phyloP scores from a whole-genome alignment of 2,329 filamentous ascomycete species.

The Paradendryphiella salina region DNA sequence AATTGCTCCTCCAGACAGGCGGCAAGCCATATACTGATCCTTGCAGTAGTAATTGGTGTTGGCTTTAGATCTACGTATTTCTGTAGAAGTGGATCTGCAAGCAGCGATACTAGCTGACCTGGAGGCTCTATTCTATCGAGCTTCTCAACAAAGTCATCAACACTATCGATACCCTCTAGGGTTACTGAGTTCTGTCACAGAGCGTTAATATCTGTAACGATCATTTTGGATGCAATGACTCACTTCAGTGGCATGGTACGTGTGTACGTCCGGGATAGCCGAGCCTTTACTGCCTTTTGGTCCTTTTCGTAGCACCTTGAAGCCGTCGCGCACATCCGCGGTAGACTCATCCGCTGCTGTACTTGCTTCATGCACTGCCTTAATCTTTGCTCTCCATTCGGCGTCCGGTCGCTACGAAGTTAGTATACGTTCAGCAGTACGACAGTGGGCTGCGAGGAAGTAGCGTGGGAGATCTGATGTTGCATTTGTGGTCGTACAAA shows the following conservation, averaged over 20 bases:
- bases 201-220: slow-evolving; percentile 11
- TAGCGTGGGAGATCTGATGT: slow-evolving; percentile 8
- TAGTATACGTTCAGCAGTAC: slow-evolving; percentile 25
- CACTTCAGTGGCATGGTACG: slow-evolving; percentile 69
- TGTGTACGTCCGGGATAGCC: slow-evolving; percentile 68
- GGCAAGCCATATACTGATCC: slow-evolving; percentile 47
- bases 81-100: slow-evolving; percentile 76
- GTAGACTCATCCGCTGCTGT: slow-evolving; percentile 48
- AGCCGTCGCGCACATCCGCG: slow-evolving; percentile 55
- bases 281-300: slow-evolving; percentile 56
- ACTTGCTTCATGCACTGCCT: slow-evolving; percentile 65
- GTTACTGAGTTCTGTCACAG: slow-evolving; percentile 47
- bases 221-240: slow-evolving; percentile 21
- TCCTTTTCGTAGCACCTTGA: slow-evolving; percentile 63
- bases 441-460: slow-evolving; percentile 21
- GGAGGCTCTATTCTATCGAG: slow-evolving; percentile 80
- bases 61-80: slow-evolving; percentile 67
- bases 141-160: slow-evolving; percentile 68
- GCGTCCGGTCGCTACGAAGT: slow-evolving; percentile 65
- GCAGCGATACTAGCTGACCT: slow-evolving; percentile 76
- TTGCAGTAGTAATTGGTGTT: slow-evolving; percentile 29
- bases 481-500: slow-evolving; percentile 19
- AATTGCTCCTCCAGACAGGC: slow-evolving; percentile 45
- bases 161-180: slow-evolving; percentile 77
- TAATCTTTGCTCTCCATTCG: slow-evolving; percentile 71